Base-by-base conservation (phyloP, 176 grass and related monocot species). In the Musa beccarii region DNA sequence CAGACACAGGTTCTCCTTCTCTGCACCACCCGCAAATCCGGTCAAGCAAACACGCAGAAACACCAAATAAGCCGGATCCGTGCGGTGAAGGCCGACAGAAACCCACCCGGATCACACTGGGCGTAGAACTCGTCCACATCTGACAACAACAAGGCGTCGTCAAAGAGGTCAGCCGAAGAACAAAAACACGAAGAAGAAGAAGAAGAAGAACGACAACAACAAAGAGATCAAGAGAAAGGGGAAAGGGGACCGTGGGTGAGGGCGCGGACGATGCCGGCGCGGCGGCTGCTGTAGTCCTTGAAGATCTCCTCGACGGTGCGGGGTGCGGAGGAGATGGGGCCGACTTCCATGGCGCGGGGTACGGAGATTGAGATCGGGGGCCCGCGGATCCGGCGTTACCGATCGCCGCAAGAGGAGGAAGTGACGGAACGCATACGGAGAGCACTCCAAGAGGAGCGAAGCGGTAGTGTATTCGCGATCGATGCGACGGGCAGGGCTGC, bases 81-180 rank as follows among this genome's bases (percentile, higher is more conserved):
- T 10, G 22, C 16, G 19, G 49, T 23, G 77, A 80, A 51, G 84
- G 68, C 66, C 68, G 75, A 73, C 75, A 52, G 66, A 53, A 68
- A 26, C 89, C 83, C 70, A 92, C 89, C 89, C 78, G 89, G 89
- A 86, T 88, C 89, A 80, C 89, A 92, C 56, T 43, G 53, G 51
- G 63, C 63, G 83, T 68, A 92, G 83, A 92, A 92, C 26, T 83
- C 83, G 20, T 92, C 86, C 70, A 92, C 89, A 76, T 92, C 89
- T 92, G 80, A 62, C 65, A 80, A 79, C 75, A 10, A 74, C 9
- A 26, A 34, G 72, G 53, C 52, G 34, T 21, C 22, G 22, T 56
- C 72, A 24, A 29, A 7, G 21, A 29, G 53, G 16, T 24, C 52
- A 74, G 57, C 15, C 17, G 20, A 62, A 57, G 16, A 57, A 57